Evolutionary conservation across 495 filamentous ascomycete genomes (phyloP).

Genomic region (Rhizodiscina lignyota): DNA sequence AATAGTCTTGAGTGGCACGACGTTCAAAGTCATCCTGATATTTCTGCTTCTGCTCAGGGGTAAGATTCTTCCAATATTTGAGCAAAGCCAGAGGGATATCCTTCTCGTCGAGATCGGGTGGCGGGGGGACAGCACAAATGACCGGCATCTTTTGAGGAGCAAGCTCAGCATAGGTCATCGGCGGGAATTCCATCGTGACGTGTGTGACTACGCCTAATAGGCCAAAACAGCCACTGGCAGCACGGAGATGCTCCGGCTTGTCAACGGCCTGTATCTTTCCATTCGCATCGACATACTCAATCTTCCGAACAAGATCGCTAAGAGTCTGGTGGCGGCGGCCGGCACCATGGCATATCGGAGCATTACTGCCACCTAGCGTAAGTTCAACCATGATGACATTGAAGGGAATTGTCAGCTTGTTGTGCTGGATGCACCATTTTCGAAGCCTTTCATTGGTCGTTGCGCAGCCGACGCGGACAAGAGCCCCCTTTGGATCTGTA

Average conservation of each 20-base stretch:
- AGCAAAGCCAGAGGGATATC: slow-evolving; percentile 27
- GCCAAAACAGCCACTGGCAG: slow-evolving; percentile 34
- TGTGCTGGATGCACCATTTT: slow-evolving; percentile 27
- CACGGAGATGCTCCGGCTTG: slow-evolving; percentile 24
- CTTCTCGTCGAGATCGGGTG: slow-evolving; percentile 15
- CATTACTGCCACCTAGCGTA: slow-evolving; percentile 34
- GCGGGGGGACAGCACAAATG: slow-evolving; percentile 31
- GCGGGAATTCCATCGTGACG: slow-evolving; percentile 32
- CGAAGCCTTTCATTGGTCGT: slow-evolving; percentile 34
- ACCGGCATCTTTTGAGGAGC: slow-evolving; percentile 27
- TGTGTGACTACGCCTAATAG: slow-evolving; percentile 37
- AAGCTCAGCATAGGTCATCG: slow-evolving; percentile 33
- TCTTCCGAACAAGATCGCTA: slow-evolving; percentile 28
- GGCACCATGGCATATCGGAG: slow-evolving; percentile 35
- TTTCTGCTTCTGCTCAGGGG: slow-evolving; percentile 25
- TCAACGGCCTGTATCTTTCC: slow-evolving; percentile 27
- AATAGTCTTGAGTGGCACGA: slow-evolving; percentile 27
- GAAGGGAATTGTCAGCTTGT: slow-evolving; percentile 26
- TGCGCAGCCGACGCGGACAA: slow-evolving; percentile 27
- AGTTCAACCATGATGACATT: slow-evolving; percentile 38
- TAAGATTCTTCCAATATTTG: slow-evolving; percentile 12
- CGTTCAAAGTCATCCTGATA: slow-evolving; percentile 33
- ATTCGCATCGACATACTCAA: slow-evolving; percentile 36
- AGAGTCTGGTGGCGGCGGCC: slow-evolving; percentile 28
- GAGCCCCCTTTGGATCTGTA: slow-evolving; percentile 11